Base-by-base conservation (phyloP, 164 flowering plant species). In the Buxus sempervirens region DNA sequence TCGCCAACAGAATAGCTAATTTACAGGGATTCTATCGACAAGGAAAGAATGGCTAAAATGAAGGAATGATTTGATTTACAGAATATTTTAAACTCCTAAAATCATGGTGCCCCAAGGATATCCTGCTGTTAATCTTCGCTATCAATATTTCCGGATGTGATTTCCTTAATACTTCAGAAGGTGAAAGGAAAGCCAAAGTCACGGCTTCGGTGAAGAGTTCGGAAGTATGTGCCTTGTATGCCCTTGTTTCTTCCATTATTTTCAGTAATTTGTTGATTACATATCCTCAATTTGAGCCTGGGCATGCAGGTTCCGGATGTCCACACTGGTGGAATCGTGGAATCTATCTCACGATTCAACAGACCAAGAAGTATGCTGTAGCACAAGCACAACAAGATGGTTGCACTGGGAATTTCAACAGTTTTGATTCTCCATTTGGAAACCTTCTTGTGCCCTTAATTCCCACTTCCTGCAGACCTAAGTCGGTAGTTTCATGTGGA, bases 371-470 rank as follows among this genome's bases (percentile, higher is more conserved):
- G 38, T 36, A 54, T 76, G 95, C 88, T 16, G 76, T 87, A 7
- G 71, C 79, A 21, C 83, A 89, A 68, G 89, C 88, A 22, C 85
- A 81, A 42, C 78, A 77, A 69, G 95, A 89, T 0, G 85, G 88
- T 18, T 79, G 83, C 73, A 83, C 72, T 0, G 90, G 83, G 3
- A 84, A 78, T 58, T 89, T 70, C 63, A 80, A 60, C 63, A 73
- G 81, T 59, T 80, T 81, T 57, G 90, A 87, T 75, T 89, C 94
- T 12, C 81, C 72, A 14, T 85, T 65, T 71, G 87, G 87, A 24
- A 89, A 87, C 70, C 85, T 75, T 77, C 82, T 85, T 22, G 68
- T 89, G 51, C 91, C 90, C 28, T 84, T 75, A 6, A 70, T 89
- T 78, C 91, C 91, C 56, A 75, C 81, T 42, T n/a, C 71, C 71